A percentile compares a stretch with the other conserved stretches of the same genome.
Evolutionary conservation across 495 filamentous ascomycete genomes (phyloP).

Genomic region (Daldinia caldariorum): DNA sequence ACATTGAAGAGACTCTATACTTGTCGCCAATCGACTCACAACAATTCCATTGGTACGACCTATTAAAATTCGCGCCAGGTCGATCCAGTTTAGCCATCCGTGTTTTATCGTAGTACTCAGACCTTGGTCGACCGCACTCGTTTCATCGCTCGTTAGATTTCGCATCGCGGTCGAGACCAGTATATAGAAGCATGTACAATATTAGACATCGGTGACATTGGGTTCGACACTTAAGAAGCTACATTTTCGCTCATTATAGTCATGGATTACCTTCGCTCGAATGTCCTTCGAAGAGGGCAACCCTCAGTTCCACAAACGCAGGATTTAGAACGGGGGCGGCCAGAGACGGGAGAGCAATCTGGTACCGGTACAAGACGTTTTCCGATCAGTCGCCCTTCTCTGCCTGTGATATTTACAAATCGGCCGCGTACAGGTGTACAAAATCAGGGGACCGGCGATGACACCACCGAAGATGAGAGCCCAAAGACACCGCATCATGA

Average conservation of each 20-base stretch:
- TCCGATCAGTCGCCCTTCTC: constrained; percentile 41
- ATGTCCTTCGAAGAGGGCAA: constrained; percentile 29
- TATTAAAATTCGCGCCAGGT: constrained; percentile 22
- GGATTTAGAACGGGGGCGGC: constrained; percentile 34
- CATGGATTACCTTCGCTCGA: constrained; percentile 43
- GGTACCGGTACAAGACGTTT: constrained; percentile 28
- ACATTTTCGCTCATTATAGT: constrained; percentile 8
- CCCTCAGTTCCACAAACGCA: constrained; percentile 22
- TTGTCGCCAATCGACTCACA: constrained; percentile 22
- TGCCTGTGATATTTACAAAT: constrained; percentile 50
- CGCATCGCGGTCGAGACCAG: neutral
- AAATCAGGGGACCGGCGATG: constrained; percentile 45
- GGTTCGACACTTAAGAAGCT: constrained; percentile 36
- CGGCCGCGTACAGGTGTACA: constrained; percentile 43
- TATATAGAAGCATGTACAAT: constrained; percentile 34
- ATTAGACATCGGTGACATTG: constrained; percentile 26
- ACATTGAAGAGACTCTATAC: constrained; percentile 14
- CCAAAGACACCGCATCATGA: constrained; percentile 56
- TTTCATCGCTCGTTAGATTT: constrained; percentile 9
- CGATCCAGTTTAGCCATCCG: constrained; percentile 16
- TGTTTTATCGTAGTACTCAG: constrained; percentile 12
- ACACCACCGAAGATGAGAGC: constrained; percentile 42
- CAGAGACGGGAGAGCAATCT: constrained; percentile 46
- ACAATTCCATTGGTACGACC: constrained; percentile 2
- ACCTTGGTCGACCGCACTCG: neutral